Evolutionary conservation across 2,329 filamentous ascomycete genomes (phyloP), one percentile per base, ranked within the genome.

Genomic region (Colletotrichum lupini): DNA sequence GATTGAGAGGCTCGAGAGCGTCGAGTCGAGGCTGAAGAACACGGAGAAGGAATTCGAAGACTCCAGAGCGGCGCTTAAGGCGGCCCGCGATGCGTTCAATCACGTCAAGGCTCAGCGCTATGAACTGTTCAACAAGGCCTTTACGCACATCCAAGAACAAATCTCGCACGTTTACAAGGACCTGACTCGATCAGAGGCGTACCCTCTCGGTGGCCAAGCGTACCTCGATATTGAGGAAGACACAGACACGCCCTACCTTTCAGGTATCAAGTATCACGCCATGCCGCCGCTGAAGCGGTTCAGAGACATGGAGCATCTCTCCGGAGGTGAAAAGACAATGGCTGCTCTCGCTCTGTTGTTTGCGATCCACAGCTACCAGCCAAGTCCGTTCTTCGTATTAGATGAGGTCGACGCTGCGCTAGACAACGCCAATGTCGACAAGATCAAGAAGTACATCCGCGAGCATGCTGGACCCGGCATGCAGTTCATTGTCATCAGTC

Each of bases 221-320:
- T 98, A 98, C 80, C 91, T 99, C 60, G 95, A 98, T 80, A 95
- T 97, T 72, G 91, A 93, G 81, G 95, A 98, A 81, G 96, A 99
- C 81, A 94, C 93, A n/a, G 95, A 98, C 76, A 96, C 97, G 79
- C 97, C 97, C 0, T 99, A 98, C 82, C 90, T 98, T 4, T 95
- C 94, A 53, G 97, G 97, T 37, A 95, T 99, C 84, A 98, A 98
- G 81, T 99, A 99, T 84, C 95, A 98, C 81, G 97, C 97, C 75
- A 99, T 98, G 95, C 97, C 97, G 24, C 97, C 97, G 1, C 91
- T 98, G 75, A 99, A 99, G 86, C 95, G 97, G 58, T 99, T 99
- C 90, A 91, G 97, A 78, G 97, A 99, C 82, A 99, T 99, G 97
- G 97, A 99, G 83, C 97, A 98, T 81, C 87, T 99, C 11, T 98